Evolutionary conservation across 108 stramenopile species (phyloP).

Genomic region (Conticribra weissflogii): DNA sequence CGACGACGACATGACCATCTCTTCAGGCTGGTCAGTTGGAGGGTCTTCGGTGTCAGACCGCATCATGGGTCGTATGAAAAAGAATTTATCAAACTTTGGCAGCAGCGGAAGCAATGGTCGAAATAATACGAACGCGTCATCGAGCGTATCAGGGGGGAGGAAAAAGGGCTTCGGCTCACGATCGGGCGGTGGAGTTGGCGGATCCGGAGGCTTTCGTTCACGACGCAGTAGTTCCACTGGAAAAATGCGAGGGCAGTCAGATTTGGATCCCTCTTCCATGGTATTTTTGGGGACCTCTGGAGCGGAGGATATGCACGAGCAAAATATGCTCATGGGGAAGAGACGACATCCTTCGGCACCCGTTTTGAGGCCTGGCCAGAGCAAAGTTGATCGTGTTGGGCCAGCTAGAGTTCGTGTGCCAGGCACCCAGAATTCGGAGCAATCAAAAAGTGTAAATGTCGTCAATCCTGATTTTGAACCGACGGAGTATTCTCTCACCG

Average conservation of each 20-base stretch:
- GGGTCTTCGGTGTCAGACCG: slow-evolving; percentile 25
- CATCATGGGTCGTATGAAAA: slow-evolving; percentile 41
- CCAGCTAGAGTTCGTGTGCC: neutral
- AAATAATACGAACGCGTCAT: neutral
- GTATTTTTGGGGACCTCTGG: neutral
- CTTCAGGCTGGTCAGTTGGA: slow-evolving; percentile 14
- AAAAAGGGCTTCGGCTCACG: neutral
- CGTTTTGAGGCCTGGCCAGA: too few species aligned
- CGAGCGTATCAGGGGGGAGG: neutral
- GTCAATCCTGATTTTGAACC: slow-evolving; percentile 1
- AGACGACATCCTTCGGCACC: neutral
- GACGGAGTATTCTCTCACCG: slow-evolving; percentile 34
- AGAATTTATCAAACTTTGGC: slow-evolving; percentile 18
- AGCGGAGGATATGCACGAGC: neutral
- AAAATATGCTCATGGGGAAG: neutral
- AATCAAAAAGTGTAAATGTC: neutral
- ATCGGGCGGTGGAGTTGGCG: too few species aligned
- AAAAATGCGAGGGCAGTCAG: neutral
- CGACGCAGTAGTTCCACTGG: neutral
- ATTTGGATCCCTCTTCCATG: neutral
- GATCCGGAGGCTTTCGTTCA: too few species aligned
- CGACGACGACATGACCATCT: slow-evolving; percentile 38
- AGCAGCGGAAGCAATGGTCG: slow-evolving; percentile 1
- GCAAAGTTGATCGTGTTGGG: too few species aligned
- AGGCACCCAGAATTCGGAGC: neutral